Base-by-base conservation (phyloP, 169 alveolate genomes). In the Plasmodium cynomolgi region DNA sequence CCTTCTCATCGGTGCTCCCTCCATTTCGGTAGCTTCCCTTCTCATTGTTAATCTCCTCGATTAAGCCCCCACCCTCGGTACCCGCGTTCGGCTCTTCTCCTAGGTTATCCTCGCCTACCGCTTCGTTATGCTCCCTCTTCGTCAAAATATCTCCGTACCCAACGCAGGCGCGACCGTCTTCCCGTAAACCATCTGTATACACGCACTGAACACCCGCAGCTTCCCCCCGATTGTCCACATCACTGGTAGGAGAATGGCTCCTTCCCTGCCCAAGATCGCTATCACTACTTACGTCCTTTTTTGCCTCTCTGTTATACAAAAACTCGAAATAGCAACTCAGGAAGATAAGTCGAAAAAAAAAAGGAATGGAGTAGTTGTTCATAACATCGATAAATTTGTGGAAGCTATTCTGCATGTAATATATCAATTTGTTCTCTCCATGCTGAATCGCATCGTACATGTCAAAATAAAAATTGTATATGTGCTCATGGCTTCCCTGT, bases 371-470 rank as follows among this genome's bases (percentile, higher is more conserved):
- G 41, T 88, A 88, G 15, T 88, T 88, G 50, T 88, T 80, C 54
- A 88, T 88, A 31, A 88, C 83, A 68, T 88, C 94, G 31, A 88
- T 88, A 80, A 88, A 88, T 47, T 88, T 88, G 56, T 88, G 94
- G 82, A 80, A 88, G 72, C 37, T 79, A 79, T 80, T 88, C 72
- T 88, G 94, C 82, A 88, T 80, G 54, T 88, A 88, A 80, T 88
- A 88, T 41, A 88, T 88, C 34, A 88, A 88, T 80, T 80, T 80
- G 73, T 88, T 88, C 41, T 88, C 90, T 11, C 94, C 94, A 88
- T 88, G 73, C 73, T 80, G 91, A 80, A 88, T 88, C 33, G 83
- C 90, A 47, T 88, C 94, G 82, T 88, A 81, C 50, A 83, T 41
- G 50, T 88, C 94, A 88, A 88, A 88, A 79, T 80, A 80, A 62